Conservation (phyloP, 176 grass and related monocot genomes). For the Coix lacrymajobi region DNA sequence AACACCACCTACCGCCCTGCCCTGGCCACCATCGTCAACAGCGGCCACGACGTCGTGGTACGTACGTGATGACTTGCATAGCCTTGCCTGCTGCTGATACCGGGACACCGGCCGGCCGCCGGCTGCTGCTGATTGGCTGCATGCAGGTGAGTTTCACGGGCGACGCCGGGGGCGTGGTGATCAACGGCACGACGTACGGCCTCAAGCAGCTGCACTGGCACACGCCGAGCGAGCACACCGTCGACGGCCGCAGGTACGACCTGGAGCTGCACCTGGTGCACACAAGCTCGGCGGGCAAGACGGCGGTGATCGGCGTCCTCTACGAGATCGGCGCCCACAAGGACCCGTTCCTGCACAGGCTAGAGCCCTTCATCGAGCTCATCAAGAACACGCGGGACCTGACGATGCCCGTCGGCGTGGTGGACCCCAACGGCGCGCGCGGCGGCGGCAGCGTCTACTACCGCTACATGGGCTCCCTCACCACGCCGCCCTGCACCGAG, state of each 20-base stretch:
- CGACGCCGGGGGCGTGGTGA: slow-evolving; percentile 47
- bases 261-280: slow-evolving; percentile 85
- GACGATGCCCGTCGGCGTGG: slow-evolving; percentile 17
- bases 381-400: neutral
- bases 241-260: slow-evolving; percentile 54
- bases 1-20: slow-evolving; percentile 38
- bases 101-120: neutral
- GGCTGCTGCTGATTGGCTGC: neutral
- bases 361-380: slow-evolving; percentile 42
- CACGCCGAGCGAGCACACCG: slow-evolving; percentile 65
- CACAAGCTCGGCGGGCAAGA: slow-evolving; percentile 29
- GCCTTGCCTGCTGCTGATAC: neutral
- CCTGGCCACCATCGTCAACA: slow-evolving; percentile 37
- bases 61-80: neutral
- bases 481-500: slow-evolving; percentile 58
- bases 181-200: slow-evolving; percentile 47
- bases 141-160: slow-evolving; percentile 36
- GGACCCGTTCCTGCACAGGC: slow-evolving; percentile 43
- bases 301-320: slow-evolving; percentile 50
- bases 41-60: slow-evolving; percentile 69
- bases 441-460: slow-evolving; percentile 43
- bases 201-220: slow-evolving; percentile 80
- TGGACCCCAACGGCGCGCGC: slow-evolving; percentile 26
- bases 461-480: slow-evolving; percentile 75
- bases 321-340: slow-evolving; percentile 19